A percentile compares a stretch with the other conserved stretches of the same genome.
Conservation (phyloP, 805 yeast genomes). For the Monosporozyma aquatica region DNA sequence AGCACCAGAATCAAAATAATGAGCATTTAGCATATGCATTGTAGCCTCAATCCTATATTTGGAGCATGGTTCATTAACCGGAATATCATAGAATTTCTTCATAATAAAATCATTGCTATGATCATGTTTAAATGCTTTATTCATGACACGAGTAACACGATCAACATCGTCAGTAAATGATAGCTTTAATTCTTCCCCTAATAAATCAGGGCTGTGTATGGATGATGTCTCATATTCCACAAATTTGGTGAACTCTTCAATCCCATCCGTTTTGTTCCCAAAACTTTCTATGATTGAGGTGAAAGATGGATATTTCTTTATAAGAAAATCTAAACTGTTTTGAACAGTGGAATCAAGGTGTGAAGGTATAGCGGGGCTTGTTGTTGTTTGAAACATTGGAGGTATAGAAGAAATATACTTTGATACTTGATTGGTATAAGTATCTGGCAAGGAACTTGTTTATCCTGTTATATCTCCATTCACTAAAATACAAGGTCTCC, state of each 20-base stretch:
- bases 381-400: neutral
- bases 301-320: neutral
- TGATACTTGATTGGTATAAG: too few relatives aligned
- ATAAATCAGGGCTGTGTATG: neutral
- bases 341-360: neutral
- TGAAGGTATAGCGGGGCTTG: neutral
- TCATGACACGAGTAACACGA: constrained; percentile 6
- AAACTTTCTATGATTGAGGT: neutral
- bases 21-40: constrained; percentile 17
- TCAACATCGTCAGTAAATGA: constrained; percentile 1
- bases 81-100: constrained; percentile 24
- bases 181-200: neutral
- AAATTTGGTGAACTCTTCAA: neutral
- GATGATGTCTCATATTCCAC: neutral
- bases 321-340: neutral
- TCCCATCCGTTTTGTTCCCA: neutral
- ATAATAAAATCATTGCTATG: constrained; percentile 23
- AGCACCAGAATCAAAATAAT: constrained; percentile 26
- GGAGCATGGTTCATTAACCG: constrained; percentile 17
- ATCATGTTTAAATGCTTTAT: constrained; percentile 24
- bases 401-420: too few relatives aligned
- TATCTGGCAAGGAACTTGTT: too few relatives aligned
- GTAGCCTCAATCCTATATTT: constrained; percentile 21
- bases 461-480: too few relatives aligned
- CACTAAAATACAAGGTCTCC: too few relatives aligned